phyloP scores from a whole-genome alignment of 2,329 filamentous ascomycete genomes.

The Leptographium radiaticola region DNA sequence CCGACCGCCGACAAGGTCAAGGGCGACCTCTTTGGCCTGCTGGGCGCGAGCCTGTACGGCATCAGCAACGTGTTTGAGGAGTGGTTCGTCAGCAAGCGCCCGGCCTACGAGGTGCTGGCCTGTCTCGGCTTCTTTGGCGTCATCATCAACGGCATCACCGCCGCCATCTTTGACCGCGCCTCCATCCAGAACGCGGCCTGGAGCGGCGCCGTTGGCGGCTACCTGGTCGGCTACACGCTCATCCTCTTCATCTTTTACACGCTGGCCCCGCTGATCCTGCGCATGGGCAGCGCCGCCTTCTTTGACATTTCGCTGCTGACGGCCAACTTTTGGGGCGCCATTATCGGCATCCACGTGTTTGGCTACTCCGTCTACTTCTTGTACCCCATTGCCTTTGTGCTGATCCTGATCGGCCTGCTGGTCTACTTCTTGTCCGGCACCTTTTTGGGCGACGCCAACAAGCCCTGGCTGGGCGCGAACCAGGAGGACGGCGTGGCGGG shows the following conservation, averaged over 20 bases:
- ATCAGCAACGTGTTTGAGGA: conserved; percentile 86
- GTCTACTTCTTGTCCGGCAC: conserved; percentile 79
- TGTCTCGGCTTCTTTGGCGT: conserved; percentile 82
- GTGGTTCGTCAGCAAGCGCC: conserved; percentile 76
- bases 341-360: conserved; percentile 83
- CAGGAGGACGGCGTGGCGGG: conserved; percentile 74
- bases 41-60: conserved; percentile 85
- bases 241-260: conserved; percentile 77
- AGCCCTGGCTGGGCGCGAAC: conserved; percentile 85
- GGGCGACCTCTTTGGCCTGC: conserved; percentile 82
- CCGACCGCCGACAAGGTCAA: conserved; percentile 61
- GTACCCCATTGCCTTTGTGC: conserved; percentile 90
- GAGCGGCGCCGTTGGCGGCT: conserved; percentile 59
- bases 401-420: conserved; percentile 76
- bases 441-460: conserved; percentile 74
- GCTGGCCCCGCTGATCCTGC: conserved; percentile 73
- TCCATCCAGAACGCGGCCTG: conserved; percentile 54
- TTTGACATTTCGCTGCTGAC: conserved; percentile 94
- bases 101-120: conserved; percentile 84
- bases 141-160: conserved; percentile 83
- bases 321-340: conserved; percentile 92
- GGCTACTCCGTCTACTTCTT: conserved; percentile 69
- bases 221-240: conserved; percentile 81
- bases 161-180: conserved; percentile 77
- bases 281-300: conserved; percentile 82